phyloP scores from a whole-genome alignment of 2,329 filamentous ascomycete genomes.

The Pseudohalonectria lignicola region DNA sequence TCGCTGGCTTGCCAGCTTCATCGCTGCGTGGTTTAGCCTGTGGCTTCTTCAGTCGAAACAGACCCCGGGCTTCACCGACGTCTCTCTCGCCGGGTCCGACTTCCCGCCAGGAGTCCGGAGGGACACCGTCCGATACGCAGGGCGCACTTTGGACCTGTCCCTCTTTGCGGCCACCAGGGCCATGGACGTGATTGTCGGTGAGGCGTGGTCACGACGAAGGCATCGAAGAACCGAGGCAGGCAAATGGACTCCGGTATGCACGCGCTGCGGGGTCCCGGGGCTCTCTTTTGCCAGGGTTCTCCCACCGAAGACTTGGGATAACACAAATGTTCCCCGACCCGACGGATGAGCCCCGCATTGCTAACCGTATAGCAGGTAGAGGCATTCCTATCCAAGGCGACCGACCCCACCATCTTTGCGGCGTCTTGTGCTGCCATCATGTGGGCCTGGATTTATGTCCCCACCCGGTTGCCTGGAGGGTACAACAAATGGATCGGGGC shows the following conservation, averaged over 20 bases:
- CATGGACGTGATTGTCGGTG: constrained; percentile 57
- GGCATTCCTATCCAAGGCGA: constrained; percentile 26
- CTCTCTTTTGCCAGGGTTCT: no score
- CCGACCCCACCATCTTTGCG: constrained; percentile 64
- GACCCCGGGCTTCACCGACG: constrained; percentile 30
- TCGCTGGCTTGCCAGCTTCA: constrained; percentile 45
- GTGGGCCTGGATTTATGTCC: constrained; percentile 81
- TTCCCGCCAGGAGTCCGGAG: constrained; percentile 13
- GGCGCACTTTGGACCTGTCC: constrained; percentile 71
- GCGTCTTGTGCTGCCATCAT: constrained; percentile 65
- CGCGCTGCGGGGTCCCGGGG: no score
- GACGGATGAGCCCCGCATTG: no score
- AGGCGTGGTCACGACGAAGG: constrained; percentile 47
- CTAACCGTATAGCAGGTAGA: no score
- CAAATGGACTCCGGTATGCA: constrained; percentile 34
- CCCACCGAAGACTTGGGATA: no score
- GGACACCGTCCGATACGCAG: constrained; percentile 33
- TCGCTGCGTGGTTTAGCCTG: constrained; percentile 46
- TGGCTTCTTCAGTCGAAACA: constrained; percentile 46
- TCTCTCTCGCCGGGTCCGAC: constrained; percentile 8
- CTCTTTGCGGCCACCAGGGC: constrained; percentile 67
- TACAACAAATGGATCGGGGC: constrained; percentile 78
- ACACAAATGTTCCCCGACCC: no score
- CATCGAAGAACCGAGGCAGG: constrained; percentile 29
- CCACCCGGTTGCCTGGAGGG: constrained; percentile 55